Base-by-base conservation (phyloP, 768 basidiomycete genomes). In the Hericium erinaceus region DNA sequence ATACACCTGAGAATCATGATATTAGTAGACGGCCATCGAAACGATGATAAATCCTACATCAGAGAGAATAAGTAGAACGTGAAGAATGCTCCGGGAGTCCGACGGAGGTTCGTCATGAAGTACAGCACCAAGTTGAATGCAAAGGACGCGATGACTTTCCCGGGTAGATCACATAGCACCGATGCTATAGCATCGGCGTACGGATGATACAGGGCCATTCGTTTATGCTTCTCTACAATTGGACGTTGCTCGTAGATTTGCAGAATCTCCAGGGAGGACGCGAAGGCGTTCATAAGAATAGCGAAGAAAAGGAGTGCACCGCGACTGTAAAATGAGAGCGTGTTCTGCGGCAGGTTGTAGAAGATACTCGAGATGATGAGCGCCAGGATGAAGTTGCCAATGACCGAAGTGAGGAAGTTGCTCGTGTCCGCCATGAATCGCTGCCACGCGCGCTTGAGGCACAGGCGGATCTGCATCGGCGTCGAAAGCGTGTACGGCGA, bases 51-150 rank as follows among this genome's bases (percentile, higher is more conserved):
- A 79, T 89, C 3, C 80, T 77, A 18, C 18, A 80, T n/a, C 58
- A 84, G 85, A 51, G 77, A 75, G 69, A 86, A 77, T 20, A 92
- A 69, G 67, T 84, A 82, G 73, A 78, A 83, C 20, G 85, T 75
- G 66, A 77, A 80, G 69, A 77, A 80, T 24, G 64, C 74, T 4
- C 67, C 75, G 2, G 73, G 73, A 7, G 69, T 67, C 7, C 73
- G 73, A 7, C 52, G 66, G 54, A 87, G 70, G 38, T 76, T 73
- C 22, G 81, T 80, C 56, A 87, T 64, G 61, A 87, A 87, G 66
- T 88, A 89, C 6, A 87, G 60, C 20, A 81, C 66, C 58, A 83
- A 67, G 38, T 65, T 62, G 64, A 81, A 84, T 7, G 77, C 54
- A 12, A 73, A 56, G 13, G 76, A 70, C 0, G 75, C 81, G 16